A percentile compares a stretch with the other conserved stretches of the same genome.
Conservation (phyloP, 805 yeast species). For the Ogataea glucozyma region DNA sequence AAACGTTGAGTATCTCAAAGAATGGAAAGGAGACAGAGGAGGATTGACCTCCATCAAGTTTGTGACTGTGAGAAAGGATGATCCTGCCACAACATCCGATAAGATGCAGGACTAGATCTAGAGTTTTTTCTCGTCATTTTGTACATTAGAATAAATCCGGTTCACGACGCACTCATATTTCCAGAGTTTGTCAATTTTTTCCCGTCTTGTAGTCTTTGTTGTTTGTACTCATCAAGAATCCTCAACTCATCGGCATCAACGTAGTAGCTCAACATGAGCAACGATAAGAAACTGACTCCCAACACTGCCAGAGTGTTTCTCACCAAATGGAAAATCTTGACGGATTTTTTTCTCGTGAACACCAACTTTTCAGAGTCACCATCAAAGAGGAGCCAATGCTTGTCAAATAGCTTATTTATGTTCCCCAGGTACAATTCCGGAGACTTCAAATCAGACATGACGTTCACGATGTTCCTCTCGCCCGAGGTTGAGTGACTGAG, state of each 20-base stretch:
- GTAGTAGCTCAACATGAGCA: constrained; percentile 32
- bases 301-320: constrained; percentile 32
- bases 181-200: constrained; percentile 1
- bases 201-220: constrained; percentile 1
- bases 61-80: constrained; percentile 36
- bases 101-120: background rate
- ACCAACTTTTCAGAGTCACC: constrained; percentile 44
- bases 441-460: constrained; percentile 37
- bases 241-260: constrained; percentile 22
- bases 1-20: constrained; percentile 59
- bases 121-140: background rate
- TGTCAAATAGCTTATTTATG: constrained; percentile 44
- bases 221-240: constrained; percentile 9
- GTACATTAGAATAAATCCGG: background rate
- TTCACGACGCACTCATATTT: too few relatives aligned
- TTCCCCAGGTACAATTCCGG: constrained; percentile 37
- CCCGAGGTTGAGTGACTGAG: background rate
- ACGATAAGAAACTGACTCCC: constrained; percentile 30
- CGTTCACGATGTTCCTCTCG: constrained; percentile 16
- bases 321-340: constrained; percentile 14
- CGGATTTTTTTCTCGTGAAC: constrained; percentile 37
- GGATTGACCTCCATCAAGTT: constrained; percentile 66
- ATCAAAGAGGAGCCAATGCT: constrained; percentile 58
- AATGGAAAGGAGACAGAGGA: constrained; percentile 85
- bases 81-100: background rate